These are phyloP conservation scores for Solanum neorickii DNA, from an alignment of 257 asterid genomes.

Conservation along the genomic window DNA sequence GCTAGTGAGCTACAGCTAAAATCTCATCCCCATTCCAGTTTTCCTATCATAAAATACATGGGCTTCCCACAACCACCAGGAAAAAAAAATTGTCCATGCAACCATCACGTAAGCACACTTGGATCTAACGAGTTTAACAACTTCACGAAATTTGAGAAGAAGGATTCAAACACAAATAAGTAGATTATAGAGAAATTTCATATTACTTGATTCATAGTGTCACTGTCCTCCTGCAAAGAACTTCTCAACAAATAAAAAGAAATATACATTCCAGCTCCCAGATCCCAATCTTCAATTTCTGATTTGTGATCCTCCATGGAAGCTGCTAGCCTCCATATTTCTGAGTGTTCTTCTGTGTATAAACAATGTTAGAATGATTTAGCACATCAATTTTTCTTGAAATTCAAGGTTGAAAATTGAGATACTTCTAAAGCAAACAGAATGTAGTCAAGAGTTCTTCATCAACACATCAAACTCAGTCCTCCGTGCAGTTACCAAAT, in stretches of 20 bases:
- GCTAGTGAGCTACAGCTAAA: neutral
- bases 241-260: conserved; percentile 54
- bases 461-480: neutral
- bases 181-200: neutral
- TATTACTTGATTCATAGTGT: conserved; percentile 56
- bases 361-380: neutral
- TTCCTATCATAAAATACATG: neutral
- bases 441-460: neutral
- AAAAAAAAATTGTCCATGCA: neutral
- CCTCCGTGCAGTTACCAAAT: neutral
- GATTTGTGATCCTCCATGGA: conserved; percentile 74
- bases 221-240: conserved; percentile 57
- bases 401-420: neutral
- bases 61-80: neutral
- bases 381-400: neutral
- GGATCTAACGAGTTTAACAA: neutral
- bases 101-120: neutral
- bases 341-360: conserved; percentile 61
- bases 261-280: conserved; percentile 86
- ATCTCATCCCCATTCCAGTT: neutral
- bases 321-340: conserved; percentile 71
- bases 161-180: neutral
- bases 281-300: conserved; percentile 93
- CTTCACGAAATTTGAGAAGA: neutral
- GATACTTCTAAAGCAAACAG: neutral